Conservation (phyloP, 106 monocot species). For the Phalaenopsis aphrodite region DNA sequence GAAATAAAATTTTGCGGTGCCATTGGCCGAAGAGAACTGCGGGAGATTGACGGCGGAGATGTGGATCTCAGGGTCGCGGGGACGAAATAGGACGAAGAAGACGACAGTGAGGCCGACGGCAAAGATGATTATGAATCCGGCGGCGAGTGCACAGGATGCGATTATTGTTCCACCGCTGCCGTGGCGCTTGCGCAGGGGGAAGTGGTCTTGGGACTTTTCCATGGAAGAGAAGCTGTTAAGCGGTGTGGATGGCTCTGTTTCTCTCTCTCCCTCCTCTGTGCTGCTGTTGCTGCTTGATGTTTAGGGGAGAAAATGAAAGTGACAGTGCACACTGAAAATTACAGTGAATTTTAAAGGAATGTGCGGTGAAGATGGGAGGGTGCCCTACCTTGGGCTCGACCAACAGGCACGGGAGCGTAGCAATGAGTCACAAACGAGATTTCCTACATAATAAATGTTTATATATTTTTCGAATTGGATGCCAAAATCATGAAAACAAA, state of each 20-base stretch:
- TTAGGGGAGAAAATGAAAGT: neutral
- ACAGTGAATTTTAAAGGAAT: too few species aligned
- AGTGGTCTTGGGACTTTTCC: neutral
- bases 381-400: too few species aligned
- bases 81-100: conserved; percentile 41
- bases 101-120: conserved; percentile 10
- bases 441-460: too few species aligned
- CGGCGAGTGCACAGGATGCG: conserved; percentile 35
- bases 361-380: too few species aligned
- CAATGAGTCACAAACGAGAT: too few species aligned
- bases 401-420: too few species aligned
- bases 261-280: neutral
- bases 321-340: too few species aligned
- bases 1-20: conserved; percentile 26
- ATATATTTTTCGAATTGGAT: too few species aligned
- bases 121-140: conserved; percentile 31
- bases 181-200: neutral
- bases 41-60: conserved; percentile 23
- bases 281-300: too few species aligned
- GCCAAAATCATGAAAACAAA: too few species aligned
- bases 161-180: conserved; percentile 18
- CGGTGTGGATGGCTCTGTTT: neutral
- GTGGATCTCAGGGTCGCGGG: conserved; percentile 25
- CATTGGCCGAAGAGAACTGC: conserved; percentile 22
- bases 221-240: neutral